These are phyloP conservation scores for Lophiostoma macrostomum DNA, from an alignment of 495 filamentous ascomycete species.

Conservation along the genomic window DNA sequence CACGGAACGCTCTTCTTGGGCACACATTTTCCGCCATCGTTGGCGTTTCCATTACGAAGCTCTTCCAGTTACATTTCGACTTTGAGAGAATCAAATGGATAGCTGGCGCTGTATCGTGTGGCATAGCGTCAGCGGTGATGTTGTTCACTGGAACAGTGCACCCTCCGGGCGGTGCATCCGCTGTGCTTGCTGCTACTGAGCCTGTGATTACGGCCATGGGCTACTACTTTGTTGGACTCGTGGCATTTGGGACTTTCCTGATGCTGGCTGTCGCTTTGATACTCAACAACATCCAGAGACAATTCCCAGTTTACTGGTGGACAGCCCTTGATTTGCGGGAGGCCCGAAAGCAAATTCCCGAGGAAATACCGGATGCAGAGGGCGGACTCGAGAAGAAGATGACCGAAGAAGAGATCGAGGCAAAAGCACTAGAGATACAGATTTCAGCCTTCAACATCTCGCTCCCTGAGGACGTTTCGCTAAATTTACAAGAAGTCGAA, in stretches of 20 bases:
- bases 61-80: constrained; percentile 60
- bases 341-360: constrained; percentile 25
- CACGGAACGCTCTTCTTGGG: constrained; percentile 70
- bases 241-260: constrained; percentile 61
- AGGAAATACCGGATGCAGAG: constrained; percentile 7
- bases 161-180: constrained; percentile 85
- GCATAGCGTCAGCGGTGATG: constrained; percentile 68
- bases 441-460: neutral
- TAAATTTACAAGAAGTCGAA: constrained; percentile 23
- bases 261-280: constrained; percentile 66
- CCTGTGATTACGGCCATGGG: constrained; percentile 56
- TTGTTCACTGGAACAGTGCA: constrained; percentile 73
- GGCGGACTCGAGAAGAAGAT: constrained; percentile 3
- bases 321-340: constrained; percentile 44
- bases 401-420: neutral
- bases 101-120: constrained; percentile 67
- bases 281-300: constrained; percentile 72
- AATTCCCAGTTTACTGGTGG: constrained; percentile 81
- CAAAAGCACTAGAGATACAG: constrained; percentile 3
- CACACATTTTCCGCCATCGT: constrained; percentile 66
- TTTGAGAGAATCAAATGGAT: constrained; percentile 62
- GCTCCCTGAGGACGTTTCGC: constrained; percentile 19
- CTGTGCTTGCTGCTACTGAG: constrained; percentile 70
- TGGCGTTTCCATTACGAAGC: constrained; percentile 66
- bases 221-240: constrained; percentile 69